These are phyloP conservation scores for Mycosarcoma maydis DNA, from an alignment of 1,284 basidiomycete genomes.

Conservation along the genomic window DNA sequence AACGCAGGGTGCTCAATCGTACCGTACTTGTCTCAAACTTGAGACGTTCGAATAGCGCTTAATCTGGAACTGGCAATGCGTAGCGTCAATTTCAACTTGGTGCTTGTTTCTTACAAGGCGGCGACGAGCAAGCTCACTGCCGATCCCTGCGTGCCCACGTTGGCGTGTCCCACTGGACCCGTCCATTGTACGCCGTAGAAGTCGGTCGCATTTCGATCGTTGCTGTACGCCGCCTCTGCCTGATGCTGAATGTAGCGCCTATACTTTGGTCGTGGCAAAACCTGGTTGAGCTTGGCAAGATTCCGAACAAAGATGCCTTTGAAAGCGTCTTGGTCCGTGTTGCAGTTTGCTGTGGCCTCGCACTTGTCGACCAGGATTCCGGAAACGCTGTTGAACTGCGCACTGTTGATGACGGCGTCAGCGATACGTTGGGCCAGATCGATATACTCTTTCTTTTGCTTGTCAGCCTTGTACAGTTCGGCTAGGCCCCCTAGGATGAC, in stretches of 20 bases:
- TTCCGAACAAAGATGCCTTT: slow-evolving; percentile 18
- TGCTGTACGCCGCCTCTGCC: slow-evolving; percentile 3
- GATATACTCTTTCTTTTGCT: not conserved
- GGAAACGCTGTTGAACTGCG: slow-evolving; percentile 1
- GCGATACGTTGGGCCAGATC: slow-evolving; percentile 2
- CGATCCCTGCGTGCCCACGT: slow-evolving; percentile 18
- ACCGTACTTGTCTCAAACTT: no score
- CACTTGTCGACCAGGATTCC: slow-evolving; percentile 7
- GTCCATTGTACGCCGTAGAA: slow-evolving; percentile 26
- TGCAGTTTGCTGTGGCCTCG: slow-evolving; percentile 8
- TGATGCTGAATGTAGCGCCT: slow-evolving; percentile 5
- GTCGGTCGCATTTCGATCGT: slow-evolving; percentile 9
- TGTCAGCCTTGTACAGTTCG: slow-evolving; percentile 11
- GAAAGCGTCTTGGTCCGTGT: slow-evolving; percentile 21
- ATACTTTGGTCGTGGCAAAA: not conserved
- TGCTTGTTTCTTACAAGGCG: no score
- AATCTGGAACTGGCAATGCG: no score
- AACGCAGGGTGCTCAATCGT: no score
- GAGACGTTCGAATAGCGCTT: no score
- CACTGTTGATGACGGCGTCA: slow-evolving; percentile 1
- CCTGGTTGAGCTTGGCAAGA: slow-evolving; percentile 9
- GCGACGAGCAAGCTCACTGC: slow-evolving; percentile 15
- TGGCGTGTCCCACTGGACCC: slow-evolving; percentile 8
- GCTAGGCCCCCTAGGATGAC: slow-evolving; percentile 5
- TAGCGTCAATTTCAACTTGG: no score